Base-by-base conservation (phyloP, 2,329 filamentous ascomycete species). In the Fusarium virguliforme region DNA sequence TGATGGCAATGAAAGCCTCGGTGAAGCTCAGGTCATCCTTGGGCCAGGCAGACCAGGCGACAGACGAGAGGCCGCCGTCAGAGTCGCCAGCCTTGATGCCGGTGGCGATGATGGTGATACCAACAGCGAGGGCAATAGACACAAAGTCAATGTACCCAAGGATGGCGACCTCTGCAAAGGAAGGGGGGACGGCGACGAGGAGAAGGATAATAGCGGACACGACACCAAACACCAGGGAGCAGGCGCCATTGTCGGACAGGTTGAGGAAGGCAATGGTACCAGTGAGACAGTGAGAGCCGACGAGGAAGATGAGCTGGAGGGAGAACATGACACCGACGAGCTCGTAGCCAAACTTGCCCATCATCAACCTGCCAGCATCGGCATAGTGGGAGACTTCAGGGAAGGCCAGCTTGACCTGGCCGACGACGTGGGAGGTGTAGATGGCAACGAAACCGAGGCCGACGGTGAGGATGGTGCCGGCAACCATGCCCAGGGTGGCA, bases 281-380 rank as follows among this genome's bases (percentile, higher is more conserved):
- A 0, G 90, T 92, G 67, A 93, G 82, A 57, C 92, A 84, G 80
- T 94, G 92, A n/a, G 90, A 91, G 35, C 87, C 90, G 80, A 91
- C 90, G 73, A 92, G 86, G 80, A 94, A 92, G 61, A 91, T 81
- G 40, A 93, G 83, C 79, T 92, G 89, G 18, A 93, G 79, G 9
- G 87, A 81, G 73, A 91, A 90, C 69, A 87, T 89, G 68, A 83
- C 79, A 26, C 89, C 90, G 48, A 92, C 82, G 34, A 93, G 70
- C 77, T 92, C 89, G 67, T 89, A 87, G 1, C 89, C 90, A 40
- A 87, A 81, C 18, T 80, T 82, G 8, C 92, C 92, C 64, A 85
- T 83, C 55, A 93, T 82, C 53, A 93, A 82, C 48, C 86, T 82
- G 3, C 90, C 91, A 13, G 89, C 91, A 74, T 94, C 91, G 24